A percentile compares a stretch with the other conserved stretches of the same genome.
Evolutionary conservation across 805 yeast genomes (phyloP).

Genomic region (Candida succiphila): DNA sequence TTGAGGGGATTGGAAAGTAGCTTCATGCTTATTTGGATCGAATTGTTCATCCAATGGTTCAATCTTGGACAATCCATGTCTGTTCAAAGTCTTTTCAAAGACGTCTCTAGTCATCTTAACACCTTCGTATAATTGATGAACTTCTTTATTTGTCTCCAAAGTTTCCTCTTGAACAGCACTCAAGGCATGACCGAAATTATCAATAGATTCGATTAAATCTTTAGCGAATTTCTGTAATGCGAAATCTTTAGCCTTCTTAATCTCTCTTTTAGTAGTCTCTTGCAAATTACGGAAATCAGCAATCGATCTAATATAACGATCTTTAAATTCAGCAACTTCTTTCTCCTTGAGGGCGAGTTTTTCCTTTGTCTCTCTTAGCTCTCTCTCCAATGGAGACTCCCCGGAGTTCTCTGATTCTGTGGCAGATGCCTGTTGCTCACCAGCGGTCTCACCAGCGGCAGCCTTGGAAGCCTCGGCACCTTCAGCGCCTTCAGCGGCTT

Average conservation of each 20-base stretch:
- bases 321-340: slow-evolving; percentile 75
- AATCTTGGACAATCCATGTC: slow-evolving; percentile 72
- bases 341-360: slow-evolving; percentile 54
- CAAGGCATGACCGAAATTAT: slow-evolving; percentile 83
- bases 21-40: slow-evolving; percentile 90
- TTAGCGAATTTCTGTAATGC: slow-evolving; percentile 89
- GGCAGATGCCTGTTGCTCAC: slow-evolving; percentile 9
- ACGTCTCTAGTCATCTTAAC: slow-evolving; percentile 83
- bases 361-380: slow-evolving; percentile 32
- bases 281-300: slow-evolving; percentile 93
- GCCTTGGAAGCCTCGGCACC: slow-evolving; percentile 4
- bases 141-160: slow-evolving; percentile 46
- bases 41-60: slow-evolving; percentile 79
- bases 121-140: slow-evolving; percentile 75
- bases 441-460: too few species aligned
- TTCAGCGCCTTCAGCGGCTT: slow-evolving; percentile 10
- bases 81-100: slow-evolving; percentile 71
- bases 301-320: slow-evolving; percentile 69
- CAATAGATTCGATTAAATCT: slow-evolving; percentile 82
- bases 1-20: slow-evolving; percentile 79
- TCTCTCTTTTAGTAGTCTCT: slow-evolving; percentile 80
- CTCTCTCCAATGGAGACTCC: slow-evolving; percentile 19
- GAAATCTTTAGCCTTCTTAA: slow-evolving; percentile 79
- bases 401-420: slow-evolving; percentile 5
- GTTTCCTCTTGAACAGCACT: slow-evolving; percentile 59